A percentile compares a stretch with the other conserved stretches of the same genome.
These are phyloP conservation scores for Calendula officinalis DNA, from an alignment of 129 eudicot genomes.

Conservation along the genomic window DNA sequence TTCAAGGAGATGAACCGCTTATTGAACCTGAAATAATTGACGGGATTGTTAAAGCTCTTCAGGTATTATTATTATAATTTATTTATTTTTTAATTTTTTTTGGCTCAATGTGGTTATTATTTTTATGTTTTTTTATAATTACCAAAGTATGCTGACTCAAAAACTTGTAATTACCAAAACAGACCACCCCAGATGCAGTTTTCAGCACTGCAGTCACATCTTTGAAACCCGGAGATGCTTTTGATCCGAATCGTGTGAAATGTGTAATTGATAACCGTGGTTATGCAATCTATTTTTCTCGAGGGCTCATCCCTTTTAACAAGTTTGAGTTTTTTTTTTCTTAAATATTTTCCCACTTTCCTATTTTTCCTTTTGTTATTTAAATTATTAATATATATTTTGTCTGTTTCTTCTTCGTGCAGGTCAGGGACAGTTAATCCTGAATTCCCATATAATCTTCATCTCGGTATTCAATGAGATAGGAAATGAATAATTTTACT, in stretches of 20 bases:
- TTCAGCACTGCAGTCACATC: constrained; percentile 96
- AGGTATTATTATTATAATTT: constrained; percentile 41
- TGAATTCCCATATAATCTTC: constrained; percentile 81
- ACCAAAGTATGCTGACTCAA: no score
- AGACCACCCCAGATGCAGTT: constrained; percentile 95
- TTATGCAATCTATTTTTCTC: constrained; percentile 86
- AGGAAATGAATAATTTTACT: no score
- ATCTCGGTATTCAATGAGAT: constrained; percentile 96
- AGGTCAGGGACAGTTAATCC: constrained; percentile 87
- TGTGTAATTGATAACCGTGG: constrained; percentile 87
- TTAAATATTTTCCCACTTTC: neutral
- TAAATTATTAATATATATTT: neutral
- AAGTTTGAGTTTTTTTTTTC: constrained; percentile 49
- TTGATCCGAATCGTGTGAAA: constrained; percentile 92
- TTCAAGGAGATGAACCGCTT: constrained; percentile 98
- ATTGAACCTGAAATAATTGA: constrained; percentile 97
- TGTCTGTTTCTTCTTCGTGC: constrained; percentile 11
- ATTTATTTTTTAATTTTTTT: no score
- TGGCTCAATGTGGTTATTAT: no score
- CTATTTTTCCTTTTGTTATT: neutral
- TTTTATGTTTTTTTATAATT: no score
- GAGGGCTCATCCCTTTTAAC: constrained; percentile 86
- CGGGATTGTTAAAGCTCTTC: constrained; percentile 91
- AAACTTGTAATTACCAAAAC: no score
- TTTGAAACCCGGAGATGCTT: constrained; percentile 89